phyloP scores from a whole-genome alignment of 345 rosid species.

The Syzygium aqueum region DNA sequence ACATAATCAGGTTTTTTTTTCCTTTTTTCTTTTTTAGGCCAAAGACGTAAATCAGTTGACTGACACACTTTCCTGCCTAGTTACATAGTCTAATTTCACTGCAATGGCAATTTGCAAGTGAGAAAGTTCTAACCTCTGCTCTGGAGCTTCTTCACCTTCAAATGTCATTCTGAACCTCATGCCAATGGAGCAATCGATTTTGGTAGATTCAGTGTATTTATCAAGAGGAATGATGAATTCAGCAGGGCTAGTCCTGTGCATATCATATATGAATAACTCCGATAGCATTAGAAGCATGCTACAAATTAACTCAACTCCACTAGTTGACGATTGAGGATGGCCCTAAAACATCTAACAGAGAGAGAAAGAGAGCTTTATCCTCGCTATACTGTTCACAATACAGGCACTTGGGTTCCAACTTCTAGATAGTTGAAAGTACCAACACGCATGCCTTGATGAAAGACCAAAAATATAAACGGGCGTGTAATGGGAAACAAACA shows the following conservation, averaged over 20 bases:
- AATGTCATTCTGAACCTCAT: constrained; percentile 58
- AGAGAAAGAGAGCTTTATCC: neutral
- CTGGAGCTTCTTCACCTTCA: constrained; percentile 53
- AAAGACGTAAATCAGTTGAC: neutral
- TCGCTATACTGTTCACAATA: neutral
- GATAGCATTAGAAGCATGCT: neutral
- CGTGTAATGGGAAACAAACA: neutral
- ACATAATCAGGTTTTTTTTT: neutral
- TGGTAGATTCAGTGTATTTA: constrained; percentile 31
- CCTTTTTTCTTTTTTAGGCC: neutral
- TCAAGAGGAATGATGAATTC: constrained; percentile 41
- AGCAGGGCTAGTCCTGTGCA: constrained; percentile 39
- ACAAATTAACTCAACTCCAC: neutral
- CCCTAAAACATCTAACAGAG: neutral
- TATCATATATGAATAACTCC: neutral
- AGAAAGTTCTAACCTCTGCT: constrained; percentile 30
- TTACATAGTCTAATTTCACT: neutral
- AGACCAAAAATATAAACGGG: neutral
- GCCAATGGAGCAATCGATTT: constrained; percentile 33
- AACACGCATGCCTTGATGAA: neutral
- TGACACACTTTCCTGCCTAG: neutral
- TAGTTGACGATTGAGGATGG: neutral
- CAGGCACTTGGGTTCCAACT: neutral
- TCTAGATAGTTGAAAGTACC: neutral
- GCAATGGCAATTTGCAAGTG: neutral